A percentile compares a stretch with the other conserved stretches of the same genome.
Evolutionary conservation across 805 yeast genomes (phyloP).

Genomic region (Citeromyces nyonsensis): DNA sequence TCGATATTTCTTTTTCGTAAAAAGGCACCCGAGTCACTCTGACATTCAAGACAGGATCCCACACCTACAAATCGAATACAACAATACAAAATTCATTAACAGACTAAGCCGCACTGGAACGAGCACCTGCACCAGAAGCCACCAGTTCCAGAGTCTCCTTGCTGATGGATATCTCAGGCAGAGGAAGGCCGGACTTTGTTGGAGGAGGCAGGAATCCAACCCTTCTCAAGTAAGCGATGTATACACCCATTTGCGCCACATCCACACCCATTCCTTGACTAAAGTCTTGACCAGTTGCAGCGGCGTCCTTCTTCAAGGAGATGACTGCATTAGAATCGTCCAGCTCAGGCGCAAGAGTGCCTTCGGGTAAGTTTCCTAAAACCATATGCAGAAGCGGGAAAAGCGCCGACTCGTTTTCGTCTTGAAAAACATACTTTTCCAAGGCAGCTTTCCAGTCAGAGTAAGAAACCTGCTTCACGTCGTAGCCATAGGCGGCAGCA

Average conservation of each 20-base stretch:
- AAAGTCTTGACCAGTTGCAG: constrained; percentile 50
- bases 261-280: constrained; percentile 70
- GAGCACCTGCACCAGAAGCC: constrained; percentile 57
- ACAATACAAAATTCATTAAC: too few species aligned
- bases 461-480: constrained; percentile 47
- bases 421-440: constrained; percentile 65
- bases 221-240: constrained; percentile 64
- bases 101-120: constrained; percentile 43
- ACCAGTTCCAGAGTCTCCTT: constrained; percentile 42
- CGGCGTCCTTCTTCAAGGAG: constrained; percentile 46
- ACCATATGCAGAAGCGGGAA: constrained; percentile 92
- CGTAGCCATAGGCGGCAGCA: constrained; percentile 59
- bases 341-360: constrained; percentile 89
- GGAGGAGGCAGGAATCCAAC: constrained; percentile 73
- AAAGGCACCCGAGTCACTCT: too few species aligned
- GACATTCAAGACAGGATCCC: too few species aligned
- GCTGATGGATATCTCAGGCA: constrained; percentile 45
- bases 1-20: too few species aligned
- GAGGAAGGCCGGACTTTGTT: constrained; percentile 18
- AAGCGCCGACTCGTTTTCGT: constrained; percentile 67
- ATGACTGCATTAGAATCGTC: constrained; percentile 73
- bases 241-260: constrained; percentile 48
- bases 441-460: constrained; percentile 64
- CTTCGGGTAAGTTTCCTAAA: constrained; percentile 78
- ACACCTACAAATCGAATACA: too few species aligned